Evolutionary conservation across 163 green algal genomes (phyloP), one percentile per base, ranked within the genome.

Genomic region (Scenedesmus sp.): DNA sequence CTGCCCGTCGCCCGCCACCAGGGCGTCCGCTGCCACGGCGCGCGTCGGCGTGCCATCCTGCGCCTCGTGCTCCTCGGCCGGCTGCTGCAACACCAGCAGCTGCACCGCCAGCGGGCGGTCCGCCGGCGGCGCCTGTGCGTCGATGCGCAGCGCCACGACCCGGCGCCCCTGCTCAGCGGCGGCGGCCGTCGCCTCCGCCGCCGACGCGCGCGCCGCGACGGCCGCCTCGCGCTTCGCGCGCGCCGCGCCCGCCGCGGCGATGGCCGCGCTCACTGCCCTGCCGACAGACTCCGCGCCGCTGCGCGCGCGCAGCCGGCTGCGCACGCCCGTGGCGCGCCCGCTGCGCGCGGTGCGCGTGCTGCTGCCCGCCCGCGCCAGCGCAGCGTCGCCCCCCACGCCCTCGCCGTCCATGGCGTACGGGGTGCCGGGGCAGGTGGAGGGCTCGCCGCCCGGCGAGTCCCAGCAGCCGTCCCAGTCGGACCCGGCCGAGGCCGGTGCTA

Each of bases 201-300:
- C 65, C 50, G 65, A 50, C 22, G 50, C 66, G 10, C 33, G 33
- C 22, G 66, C 66, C 24, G 17, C 67, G 44, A 44, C 56, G 22
- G 67, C 67, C 36, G 66, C 60, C 60, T 70, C 36, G 0, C 36
- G 34, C 39, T 39, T 53, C 1, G 62, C 62, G 22, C 62, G 20
- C 9, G 22, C 36, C 33, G 62, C 62, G 24, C 18, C 65, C 7
- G 65, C 65, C 17, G 65, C 65, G 44, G 45, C 48, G 14, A 75
- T 75, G 0, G 65, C 71, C 44, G 71, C 71, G 44, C 47, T 44
- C 26, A 39, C 62, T 47, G 71, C 71, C 26, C 1, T 54, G 2
- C 70, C 33, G 6, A 47, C 39, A 3, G 71, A 20, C 42, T 47
- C 57, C 2, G 11, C 22, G 54, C 29, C 42, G 22, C 39, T 50